These are phyloP conservation scores for Tillandsia leiboldiana DNA, from an alignment of 176 grass and related monocot species.

Conservation along the genomic window DNA sequence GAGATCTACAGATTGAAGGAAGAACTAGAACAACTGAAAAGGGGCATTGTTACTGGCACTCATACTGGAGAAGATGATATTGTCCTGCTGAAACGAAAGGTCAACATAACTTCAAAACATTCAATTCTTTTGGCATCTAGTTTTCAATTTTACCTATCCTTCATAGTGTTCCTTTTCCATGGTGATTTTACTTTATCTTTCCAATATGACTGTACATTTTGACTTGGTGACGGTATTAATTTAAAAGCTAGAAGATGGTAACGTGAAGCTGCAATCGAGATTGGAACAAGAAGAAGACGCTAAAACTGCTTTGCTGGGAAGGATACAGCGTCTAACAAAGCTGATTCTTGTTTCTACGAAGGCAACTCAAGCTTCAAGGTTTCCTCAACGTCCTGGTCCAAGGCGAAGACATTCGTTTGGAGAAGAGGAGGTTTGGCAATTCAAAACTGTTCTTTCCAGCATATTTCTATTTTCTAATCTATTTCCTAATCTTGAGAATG, in stretches of 20 bases:
- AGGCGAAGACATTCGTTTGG: slow-evolving; percentile 98
- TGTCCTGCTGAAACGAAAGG: slow-evolving; percentile 87
- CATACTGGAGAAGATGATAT: slow-evolving; percentile 76
- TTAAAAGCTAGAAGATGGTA: slow-evolving; percentile 98
- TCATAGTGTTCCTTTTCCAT: background rate
- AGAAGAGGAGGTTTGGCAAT: slow-evolving; percentile 84
- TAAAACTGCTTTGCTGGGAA: slow-evolving; percentile 89
- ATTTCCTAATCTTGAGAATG: slow-evolving; percentile 10
- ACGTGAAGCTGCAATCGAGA: slow-evolving; percentile 87
- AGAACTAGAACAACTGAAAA: slow-evolving; percentile 92
- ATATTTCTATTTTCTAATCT: background rate
- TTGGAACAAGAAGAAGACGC: slow-evolving; percentile 99
- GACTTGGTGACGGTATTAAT: slow-evolving; percentile 33
- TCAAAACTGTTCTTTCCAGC: background rate
- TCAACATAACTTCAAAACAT: slow-evolving; percentile 9
- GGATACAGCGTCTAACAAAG: slow-evolving; percentile 93
- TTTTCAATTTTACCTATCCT: background rate
- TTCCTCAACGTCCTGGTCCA: slow-evolving; percentile 70
- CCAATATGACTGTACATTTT: slow-evolving; percentile 16
- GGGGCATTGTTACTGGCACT: slow-evolving; percentile 71
- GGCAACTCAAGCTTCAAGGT: slow-evolving; percentile 53
- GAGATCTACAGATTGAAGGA: slow-evolving; percentile 91
- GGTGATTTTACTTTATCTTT: no score
- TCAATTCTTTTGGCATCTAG: background rate
- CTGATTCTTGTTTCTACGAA: slow-evolving; percentile 98